A percentile compares a stretch with the other conserved stretches of the same genome.
Conservation (phyloP, 2,329 filamentous ascomycete species). For the Diaporthe ampelina region DNA sequence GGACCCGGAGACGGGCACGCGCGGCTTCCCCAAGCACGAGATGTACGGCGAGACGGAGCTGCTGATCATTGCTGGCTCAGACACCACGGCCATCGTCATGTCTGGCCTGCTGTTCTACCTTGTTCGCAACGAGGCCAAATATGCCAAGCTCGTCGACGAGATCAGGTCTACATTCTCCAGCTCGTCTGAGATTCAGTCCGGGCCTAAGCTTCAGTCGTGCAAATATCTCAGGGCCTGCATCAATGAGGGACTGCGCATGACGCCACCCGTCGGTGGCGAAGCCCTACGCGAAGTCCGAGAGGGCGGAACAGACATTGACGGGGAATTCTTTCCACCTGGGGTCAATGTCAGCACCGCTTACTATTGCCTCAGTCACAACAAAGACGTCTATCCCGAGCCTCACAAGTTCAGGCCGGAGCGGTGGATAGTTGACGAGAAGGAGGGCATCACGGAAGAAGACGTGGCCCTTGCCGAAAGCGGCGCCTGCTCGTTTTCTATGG, state of each 20-base stretch:
- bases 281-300: conserved; percentile 9
- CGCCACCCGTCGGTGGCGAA: conserved; percentile 39
- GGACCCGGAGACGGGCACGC: conserved; percentile 46
- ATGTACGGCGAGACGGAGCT: conserved; percentile 46
- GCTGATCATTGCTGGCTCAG: conserved; percentile 36
- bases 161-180: neutral
- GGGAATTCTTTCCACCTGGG: conserved; percentile 12
- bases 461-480: conserved; percentile 22
- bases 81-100: conserved; percentile 38
- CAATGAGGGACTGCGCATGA: conserved; percentile 46
- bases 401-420: conserved; percentile 30
- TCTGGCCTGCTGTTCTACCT: conserved; percentile 34
- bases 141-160: conserved; percentile 31
- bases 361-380: conserved; percentile 32
- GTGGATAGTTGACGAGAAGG: conserved; percentile 29
- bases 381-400: conserved; percentile 30
- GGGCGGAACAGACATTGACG: conserved; percentile 24
- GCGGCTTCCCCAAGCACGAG: conserved; percentile 44
- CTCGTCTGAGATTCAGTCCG: conserved; percentile 2
- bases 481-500: conserved; percentile 25
- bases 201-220: conserved; percentile 32
- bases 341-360: conserved; percentile 9
- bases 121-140: conserved; percentile 4
- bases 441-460: neutral
- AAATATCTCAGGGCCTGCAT: conserved; percentile 47